These are phyloP conservation scores for Emmonsiellopsis sp. DNA, from an alignment of 2,329 filamentous ascomycete species.

Conservation along the genomic window DNA sequence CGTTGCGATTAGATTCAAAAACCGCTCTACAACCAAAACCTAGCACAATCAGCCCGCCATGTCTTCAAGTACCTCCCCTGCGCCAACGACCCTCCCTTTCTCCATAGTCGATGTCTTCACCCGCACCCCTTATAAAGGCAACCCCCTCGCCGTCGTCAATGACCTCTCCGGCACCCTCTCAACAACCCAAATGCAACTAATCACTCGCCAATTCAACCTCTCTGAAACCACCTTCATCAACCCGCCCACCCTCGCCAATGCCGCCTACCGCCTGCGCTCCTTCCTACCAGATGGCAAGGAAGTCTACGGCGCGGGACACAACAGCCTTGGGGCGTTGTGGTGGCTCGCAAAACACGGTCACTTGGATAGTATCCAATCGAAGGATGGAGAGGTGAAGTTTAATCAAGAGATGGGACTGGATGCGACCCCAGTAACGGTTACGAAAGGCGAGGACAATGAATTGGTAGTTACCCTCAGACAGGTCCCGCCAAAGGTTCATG, in stretches of 20 bases:
- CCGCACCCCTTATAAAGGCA: conserved; percentile 12
- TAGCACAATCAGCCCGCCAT: too few relatives aligned
- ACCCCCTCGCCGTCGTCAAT: conserved; percentile 14
- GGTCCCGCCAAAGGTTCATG: conserved; percentile 4
- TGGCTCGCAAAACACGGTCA: conserved; percentile 11
- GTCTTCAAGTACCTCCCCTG: not conserved
- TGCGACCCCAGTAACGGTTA: conserved; percentile 1
- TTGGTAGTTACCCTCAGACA: conserved; percentile 8
- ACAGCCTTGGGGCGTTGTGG: conserved; percentile 15
- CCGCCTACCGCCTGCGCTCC: conserved; percentile 11
- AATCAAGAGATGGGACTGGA: conserved; percentile 5
- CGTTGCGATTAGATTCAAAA: too few relatives aligned
- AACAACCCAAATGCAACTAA: conserved; percentile 12
- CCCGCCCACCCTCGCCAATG: conserved; percentile 6
- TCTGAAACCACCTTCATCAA: conserved; percentile 9
- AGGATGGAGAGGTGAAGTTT: not conserved
- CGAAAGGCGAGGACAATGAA: not conserved
- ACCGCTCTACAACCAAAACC: too few relatives aligned
- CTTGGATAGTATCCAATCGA: not conserved
- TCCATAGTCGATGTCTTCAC: conserved; percentile 14
- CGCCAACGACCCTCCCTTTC: conserved; percentile 5
- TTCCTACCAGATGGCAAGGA: conserved; percentile 15
- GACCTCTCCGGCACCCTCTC: conserved; percentile 9
- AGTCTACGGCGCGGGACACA: conserved; percentile 15
- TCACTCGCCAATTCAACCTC: conserved; percentile 14